Conservation (phyloP, 305 asterid species). For the Solanum hybrid region DNA sequence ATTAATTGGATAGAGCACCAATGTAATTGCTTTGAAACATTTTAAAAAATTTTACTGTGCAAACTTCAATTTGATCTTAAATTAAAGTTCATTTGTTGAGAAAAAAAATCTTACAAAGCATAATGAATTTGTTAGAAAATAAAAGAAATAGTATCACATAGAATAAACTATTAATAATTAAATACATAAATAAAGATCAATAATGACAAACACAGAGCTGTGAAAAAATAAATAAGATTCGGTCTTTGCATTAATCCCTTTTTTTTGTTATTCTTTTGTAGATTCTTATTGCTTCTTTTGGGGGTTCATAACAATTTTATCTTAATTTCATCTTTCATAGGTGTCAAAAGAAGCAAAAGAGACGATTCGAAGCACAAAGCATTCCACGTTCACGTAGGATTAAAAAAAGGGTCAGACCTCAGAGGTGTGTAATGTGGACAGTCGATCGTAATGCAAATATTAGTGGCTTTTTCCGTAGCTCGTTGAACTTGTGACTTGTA, state of each 20-base stretch:
- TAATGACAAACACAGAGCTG: background rate
- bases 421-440: background rate
- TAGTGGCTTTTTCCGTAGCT: accelerated
- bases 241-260: background rate
- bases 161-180: background rate
- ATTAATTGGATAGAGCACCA: background rate
- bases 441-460: background rate
- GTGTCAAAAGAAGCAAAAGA: background rate
- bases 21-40: background rate
- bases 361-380: background rate
- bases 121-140: background rate
- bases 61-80: background rate
- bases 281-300: slow-evolving; percentile 1
- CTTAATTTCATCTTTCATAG: background rate
- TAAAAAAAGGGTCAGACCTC: accelerated
- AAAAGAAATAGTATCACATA: background rate
- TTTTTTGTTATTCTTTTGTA: background rate
- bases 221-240: background rate
- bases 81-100: background rate
- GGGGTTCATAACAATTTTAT: background rate
- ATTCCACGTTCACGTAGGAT: background rate
- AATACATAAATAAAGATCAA: background rate
- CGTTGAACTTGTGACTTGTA: background rate
- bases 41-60: background rate
- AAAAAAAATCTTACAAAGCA: background rate